These are phyloP conservation scores for Cicer bijugum DNA, from an alignment of 306 rosid genomes.

Conservation along the genomic window DNA sequence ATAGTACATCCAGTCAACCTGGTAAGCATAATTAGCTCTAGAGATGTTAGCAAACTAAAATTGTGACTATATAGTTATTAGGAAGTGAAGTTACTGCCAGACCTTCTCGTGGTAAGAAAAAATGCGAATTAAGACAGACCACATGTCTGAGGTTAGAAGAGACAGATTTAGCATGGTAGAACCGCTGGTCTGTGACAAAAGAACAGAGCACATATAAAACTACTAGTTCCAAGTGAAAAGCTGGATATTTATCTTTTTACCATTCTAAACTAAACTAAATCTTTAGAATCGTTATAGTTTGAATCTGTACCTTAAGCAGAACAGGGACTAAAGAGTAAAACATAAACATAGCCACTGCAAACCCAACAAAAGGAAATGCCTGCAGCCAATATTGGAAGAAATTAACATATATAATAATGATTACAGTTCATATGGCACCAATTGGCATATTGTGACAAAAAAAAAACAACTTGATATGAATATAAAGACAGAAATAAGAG, in stretches of 20 bases:
- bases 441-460: constrained; percentile 10
- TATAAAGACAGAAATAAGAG: not conserved
- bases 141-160: constrained; percentile 95
- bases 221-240: not conserved
- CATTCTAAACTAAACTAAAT: not conserved
- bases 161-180: constrained; percentile 96
- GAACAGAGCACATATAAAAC: constrained; percentile 31
- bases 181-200: constrained; percentile 68
- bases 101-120: constrained; percentile 92
- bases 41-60: constrained; percentile 40
- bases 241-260: constrained; percentile 8
- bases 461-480: constrained; percentile 20
- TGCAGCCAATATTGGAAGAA: constrained; percentile 55
- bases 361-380: constrained; percentile 92
- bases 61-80: not conserved
- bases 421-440: constrained; percentile 13
- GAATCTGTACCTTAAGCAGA: constrained; percentile 75
- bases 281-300: constrained; percentile 34
- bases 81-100: constrained; percentile 19
- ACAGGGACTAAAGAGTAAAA: constrained; percentile 91
- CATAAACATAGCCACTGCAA: constrained; percentile 84
- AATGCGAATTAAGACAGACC: constrained; percentile 90
- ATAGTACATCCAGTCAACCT: constrained; percentile 99
- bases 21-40: constrained; percentile 46
- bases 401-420: constrained; percentile 12